Percentiles rank a stretch among this genome's conserved stretches.
Conservation (phyloP, 2,329 filamentous ascomycete genomes). For the Capronia coronata region DNA sequence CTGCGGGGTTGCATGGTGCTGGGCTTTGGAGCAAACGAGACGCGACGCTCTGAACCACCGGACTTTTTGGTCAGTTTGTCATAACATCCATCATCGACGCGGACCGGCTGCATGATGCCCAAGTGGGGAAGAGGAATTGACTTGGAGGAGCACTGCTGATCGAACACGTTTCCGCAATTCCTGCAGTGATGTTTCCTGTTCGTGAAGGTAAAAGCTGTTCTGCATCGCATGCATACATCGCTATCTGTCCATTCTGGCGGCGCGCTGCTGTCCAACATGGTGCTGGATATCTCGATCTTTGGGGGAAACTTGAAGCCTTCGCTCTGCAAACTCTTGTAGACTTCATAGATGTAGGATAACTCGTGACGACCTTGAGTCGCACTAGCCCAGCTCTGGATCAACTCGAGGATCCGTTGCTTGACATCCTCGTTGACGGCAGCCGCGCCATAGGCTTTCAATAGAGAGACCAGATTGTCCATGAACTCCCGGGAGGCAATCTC, state of each 20-base stretch:
- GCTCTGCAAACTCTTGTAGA: slow-evolving; percentile 71
- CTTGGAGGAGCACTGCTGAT: slow-evolving; percentile 89
- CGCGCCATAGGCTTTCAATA: slow-evolving; percentile 71
- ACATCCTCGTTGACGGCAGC: slow-evolving; percentile 78
- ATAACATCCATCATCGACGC: slow-evolving; percentile 95
- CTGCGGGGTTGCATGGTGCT: slow-evolving; percentile 84
- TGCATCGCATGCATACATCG: slow-evolving; percentile 96
- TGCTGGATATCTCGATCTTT: slow-evolving; percentile 78
- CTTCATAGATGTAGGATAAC: slow-evolving; percentile 77
- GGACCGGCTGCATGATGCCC: slow-evolving; percentile 81
- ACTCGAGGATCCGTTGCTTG: slow-evolving; percentile 79
- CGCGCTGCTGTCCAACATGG: slow-evolving; percentile 94
- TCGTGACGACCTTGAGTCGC: slow-evolving; percentile 81
- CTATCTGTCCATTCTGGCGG: slow-evolving; percentile 97
- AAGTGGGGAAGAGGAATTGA: slow-evolving; percentile 81
- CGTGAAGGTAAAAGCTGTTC: slow-evolving; percentile 91
- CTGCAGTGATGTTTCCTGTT: slow-evolving; percentile 98
- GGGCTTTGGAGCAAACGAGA: slow-evolving; percentile 50
- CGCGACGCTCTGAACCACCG: slow-evolving; percentile 32
- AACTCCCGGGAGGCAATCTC: slow-evolving; percentile 97
- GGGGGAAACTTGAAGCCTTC: slow-evolving; percentile 90
- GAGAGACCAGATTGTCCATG: slow-evolving; percentile 90
- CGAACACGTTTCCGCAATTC: slow-evolving; percentile 97
- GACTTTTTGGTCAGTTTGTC: slow-evolving; percentile 72
- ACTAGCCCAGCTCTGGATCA: slow-evolving; percentile 88